Evolutionary conservation across 2,329 filamentous ascomycete genomes (phyloP), one percentile per base, ranked within the genome.

Genomic region (Beauveria scarabaeidicola): DNA sequence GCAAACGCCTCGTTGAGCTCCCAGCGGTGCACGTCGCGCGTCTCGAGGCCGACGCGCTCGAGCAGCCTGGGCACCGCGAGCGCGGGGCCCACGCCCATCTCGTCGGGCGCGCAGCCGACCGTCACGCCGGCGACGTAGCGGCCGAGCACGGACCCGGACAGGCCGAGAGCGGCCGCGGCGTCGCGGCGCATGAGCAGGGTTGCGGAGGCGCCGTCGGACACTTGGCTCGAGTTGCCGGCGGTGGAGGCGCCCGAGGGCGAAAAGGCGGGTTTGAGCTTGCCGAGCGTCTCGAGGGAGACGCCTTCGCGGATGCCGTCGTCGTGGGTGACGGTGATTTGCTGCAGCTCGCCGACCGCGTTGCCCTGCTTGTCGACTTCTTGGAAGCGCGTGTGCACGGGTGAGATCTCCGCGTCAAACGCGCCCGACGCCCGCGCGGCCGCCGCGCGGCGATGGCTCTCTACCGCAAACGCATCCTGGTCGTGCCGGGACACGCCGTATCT

Each of bases 11-110:
- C 92, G 73, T 97, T 97, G 73, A 97, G 88, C 78, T 97, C 92
- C 91, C 91, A 97, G 10, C 94, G 78, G 40, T 87, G 82, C 0
- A 97, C 83, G 61, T 97, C 90, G 2, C 79, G 77, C 13, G 77
- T 86, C 47, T 75, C 69, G 15, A 97, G 71, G 0, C 86, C 90
- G 1, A 87, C 82, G 62, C 84, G 82, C 19, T 77, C 72, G n/a
- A 97, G 78, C 21, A 96, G 78, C 70, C 87, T 89, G 7, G 92
- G 92, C 56, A 97, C 93, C 0, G 90, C 92, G 29, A 96, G 69
- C 0, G 91, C 90, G 0, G 93, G 92, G 0, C 93, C 92, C 61
- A 97, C 80, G 43, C 93, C 92, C 93, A 97, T 97, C 80, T 96
- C 91, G 69, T 96, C 91, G 0, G 93, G 92, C 55, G 79, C 80